Evolutionary conservation across 2,329 filamentous ascomycete genomes (phyloP).

Genomic region (Colletotrichum tanaceti): DNA sequence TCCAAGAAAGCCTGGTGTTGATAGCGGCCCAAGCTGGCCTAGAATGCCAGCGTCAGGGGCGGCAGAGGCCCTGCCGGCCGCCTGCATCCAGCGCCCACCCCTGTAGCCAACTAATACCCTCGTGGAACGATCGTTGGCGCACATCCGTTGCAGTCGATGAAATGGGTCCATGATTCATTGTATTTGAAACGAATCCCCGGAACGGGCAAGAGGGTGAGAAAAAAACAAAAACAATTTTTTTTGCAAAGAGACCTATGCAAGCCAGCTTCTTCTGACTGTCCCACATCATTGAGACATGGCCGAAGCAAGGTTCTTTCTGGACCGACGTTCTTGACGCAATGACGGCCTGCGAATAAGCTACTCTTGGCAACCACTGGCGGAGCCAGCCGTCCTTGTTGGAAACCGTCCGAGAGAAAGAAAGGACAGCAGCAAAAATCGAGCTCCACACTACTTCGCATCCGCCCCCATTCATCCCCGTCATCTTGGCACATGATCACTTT

Average conservation of each 20-base stretch:
- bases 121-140: conserved; percentile 37
- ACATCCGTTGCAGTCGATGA: conserved; percentile 25
- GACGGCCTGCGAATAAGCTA: conserved; percentile 32
- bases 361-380: conserved; percentile 33
- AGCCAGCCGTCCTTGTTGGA: conserved; percentile 12
- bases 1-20: conserved; percentile 17
- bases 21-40: conserved; percentile 26
- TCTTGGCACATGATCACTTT: conserved; percentile 21
- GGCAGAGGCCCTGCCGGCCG: conserved; percentile 32
- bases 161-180: conserved; percentile 37
- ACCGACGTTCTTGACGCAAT: background rate
- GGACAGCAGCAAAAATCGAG: background rate
- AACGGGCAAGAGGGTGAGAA: background rate
- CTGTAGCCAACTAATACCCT: conserved; percentile 29
- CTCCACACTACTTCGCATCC: conserved; percentile 21
- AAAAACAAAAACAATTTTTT: background rate
- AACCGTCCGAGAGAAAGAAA: background rate
- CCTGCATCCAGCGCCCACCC: conserved; percentile 22
- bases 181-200: conserved; percentile 7
- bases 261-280: no score
- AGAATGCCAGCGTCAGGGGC: conserved; percentile 6
- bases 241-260: background rate
- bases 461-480: conserved; percentile 33
- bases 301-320: background rate
- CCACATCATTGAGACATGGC: background rate